Evolutionary conservation across 768 basidiomycete genomes (phyloP).

Genomic region (Tubosaeta sp.): DNA sequence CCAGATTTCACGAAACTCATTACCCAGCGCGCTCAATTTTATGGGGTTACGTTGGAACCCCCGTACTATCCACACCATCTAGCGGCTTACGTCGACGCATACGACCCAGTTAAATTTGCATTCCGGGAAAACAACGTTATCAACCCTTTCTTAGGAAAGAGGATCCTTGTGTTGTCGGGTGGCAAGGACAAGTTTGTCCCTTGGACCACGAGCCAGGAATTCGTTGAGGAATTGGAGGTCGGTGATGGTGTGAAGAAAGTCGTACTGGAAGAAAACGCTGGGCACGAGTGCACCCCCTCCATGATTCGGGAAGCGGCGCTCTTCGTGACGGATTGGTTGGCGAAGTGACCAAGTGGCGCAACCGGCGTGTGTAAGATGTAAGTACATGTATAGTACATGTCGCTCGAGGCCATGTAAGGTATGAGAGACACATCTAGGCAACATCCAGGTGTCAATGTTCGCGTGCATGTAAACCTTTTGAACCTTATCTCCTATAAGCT

Average conservation of each 20-base stretch:
- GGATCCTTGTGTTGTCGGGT: slow-evolving; percentile 70
- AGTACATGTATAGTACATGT: slow-evolving; percentile 41
- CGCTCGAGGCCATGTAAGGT: slow-evolving; percentile 21
- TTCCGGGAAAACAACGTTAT: slow-evolving; percentile 34
- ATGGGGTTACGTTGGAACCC: slow-evolving; percentile 40
- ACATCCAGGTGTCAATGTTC: too few relatives aligned
- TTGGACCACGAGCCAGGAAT: slow-evolving; percentile 50
- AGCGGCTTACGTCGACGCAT: slow-evolving; percentile 39
- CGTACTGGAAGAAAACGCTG: slow-evolving; percentile 49
- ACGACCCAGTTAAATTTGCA: slow-evolving; percentile 41
- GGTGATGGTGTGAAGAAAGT: slow-evolving; percentile 57
- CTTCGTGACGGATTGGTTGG: slow-evolving; percentile 26
- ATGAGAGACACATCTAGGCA: too few relatives aligned
- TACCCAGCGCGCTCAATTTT: slow-evolving; percentile 46
- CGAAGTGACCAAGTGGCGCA: slow-evolving; percentile 39
- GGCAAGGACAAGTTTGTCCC: slow-evolving; percentile 64
- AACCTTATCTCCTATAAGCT: too few relatives aligned
- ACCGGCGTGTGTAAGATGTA: slow-evolving; percentile 7
- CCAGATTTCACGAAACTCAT: slow-evolving; percentile 64
- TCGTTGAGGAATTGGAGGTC: slow-evolving; percentile 53
- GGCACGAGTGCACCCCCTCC: slow-evolving; percentile 56
- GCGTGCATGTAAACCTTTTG: too few relatives aligned
- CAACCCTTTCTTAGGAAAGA: slow-evolving; percentile 69
- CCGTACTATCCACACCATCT: slow-evolving; percentile 58
- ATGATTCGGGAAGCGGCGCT: slow-evolving; percentile 51